Conservation (phyloP, 495 filamentous ascomycete species). For the Daldinia caldariorum region DNA sequence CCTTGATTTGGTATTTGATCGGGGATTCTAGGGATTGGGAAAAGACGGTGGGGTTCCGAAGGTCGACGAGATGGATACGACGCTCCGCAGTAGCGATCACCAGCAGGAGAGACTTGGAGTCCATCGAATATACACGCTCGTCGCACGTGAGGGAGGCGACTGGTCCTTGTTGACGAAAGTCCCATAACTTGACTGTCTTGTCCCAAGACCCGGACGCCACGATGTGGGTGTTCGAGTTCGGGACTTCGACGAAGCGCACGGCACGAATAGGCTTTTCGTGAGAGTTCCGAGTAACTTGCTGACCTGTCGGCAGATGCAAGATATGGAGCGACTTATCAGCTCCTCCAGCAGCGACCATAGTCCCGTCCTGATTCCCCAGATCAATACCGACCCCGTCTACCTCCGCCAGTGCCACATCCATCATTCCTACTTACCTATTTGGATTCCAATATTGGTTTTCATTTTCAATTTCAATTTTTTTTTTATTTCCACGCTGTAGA, state of each 20-base stretch:
- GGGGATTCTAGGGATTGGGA: constrained; percentile 90
- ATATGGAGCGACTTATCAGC: constrained; percentile 86
- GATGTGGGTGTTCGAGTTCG: constrained; percentile 64
- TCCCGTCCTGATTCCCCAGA: constrained; percentile 58
- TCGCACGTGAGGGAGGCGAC: constrained; percentile 72
- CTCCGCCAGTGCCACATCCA: background rate
- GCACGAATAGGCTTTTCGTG: constrained; percentile 84
- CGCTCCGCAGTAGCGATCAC: constrained; percentile 93
- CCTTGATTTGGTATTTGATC: constrained; percentile 93
- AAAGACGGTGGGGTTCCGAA: constrained; percentile 81
- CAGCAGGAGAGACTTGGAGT: constrained; percentile 80
- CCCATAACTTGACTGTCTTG: constrained; percentile 96
- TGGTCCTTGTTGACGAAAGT: constrained; percentile 71
- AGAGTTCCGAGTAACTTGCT: constrained; percentile 70
- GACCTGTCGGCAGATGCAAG: constrained; percentile 72
- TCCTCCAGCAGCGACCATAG: constrained; percentile 81
- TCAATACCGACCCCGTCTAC: constrained; percentile 14
- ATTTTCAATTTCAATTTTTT: background rate
- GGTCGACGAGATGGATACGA: constrained; percentile 89
- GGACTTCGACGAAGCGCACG: constrained; percentile 77
- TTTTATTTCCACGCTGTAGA: constrained; percentile 17
- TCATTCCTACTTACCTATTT: constrained; percentile 16
- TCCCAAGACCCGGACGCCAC: constrained; percentile 95
- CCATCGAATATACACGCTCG: constrained; percentile 90
- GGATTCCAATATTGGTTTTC: constrained; percentile 22